Evolutionary conservation across 2,329 filamentous ascomycete species (phyloP).

Genomic region (Fusarium chuoi): DNA sequence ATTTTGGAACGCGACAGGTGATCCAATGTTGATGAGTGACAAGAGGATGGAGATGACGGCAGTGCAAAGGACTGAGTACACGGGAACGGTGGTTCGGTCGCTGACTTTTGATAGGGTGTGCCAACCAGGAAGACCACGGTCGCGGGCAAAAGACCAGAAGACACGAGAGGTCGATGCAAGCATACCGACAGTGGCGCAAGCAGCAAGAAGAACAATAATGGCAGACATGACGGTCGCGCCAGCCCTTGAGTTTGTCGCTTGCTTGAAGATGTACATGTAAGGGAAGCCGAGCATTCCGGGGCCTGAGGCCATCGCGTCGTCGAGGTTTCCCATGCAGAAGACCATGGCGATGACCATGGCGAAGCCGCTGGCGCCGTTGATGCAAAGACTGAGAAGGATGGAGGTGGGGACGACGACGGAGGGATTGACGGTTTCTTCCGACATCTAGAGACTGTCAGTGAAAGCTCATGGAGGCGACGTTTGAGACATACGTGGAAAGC

Average conservation of each 20-base stretch:
- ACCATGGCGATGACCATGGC: conserved; percentile 66
- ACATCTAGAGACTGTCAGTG: conserved; percentile 47
- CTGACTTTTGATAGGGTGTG: conserved; percentile 42
- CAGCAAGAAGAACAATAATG: conserved; percentile 60
- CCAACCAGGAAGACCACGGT: conserved; percentile 48
- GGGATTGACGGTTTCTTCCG: conserved; percentile 60
- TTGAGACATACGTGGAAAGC: conserved; percentile 43
- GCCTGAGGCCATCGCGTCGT: conserved; percentile 54
- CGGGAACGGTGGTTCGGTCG: conserved; percentile 43
- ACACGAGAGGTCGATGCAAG: conserved; percentile 68
- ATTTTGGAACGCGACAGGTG: conserved; percentile 44
- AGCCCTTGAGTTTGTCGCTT: conserved; percentile 58
- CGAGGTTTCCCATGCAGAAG: conserved; percentile 63
- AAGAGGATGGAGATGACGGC: conserved; percentile 44
- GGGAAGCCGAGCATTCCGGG: conserved; percentile 59
- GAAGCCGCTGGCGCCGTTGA: conserved; percentile 65
- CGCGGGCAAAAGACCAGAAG: conserved; percentile 62
- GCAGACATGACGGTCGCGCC: conserved; percentile 62
- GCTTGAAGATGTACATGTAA: conserved; percentile 68
- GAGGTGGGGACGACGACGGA: conserved; percentile 61
- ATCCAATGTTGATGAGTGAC: conserved; percentile 50
- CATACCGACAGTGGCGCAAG: conserved; percentile 61
- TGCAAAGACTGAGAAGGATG: conserved; percentile 58
- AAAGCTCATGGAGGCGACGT: accelerated
- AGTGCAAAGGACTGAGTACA: conserved; percentile 43